Percentiles rank a stretch among this genome's conserved stretches.
Evolutionary conservation across 352 stramenopile species (phyloP).

Genomic region (Phytophthora cactorum): DNA sequence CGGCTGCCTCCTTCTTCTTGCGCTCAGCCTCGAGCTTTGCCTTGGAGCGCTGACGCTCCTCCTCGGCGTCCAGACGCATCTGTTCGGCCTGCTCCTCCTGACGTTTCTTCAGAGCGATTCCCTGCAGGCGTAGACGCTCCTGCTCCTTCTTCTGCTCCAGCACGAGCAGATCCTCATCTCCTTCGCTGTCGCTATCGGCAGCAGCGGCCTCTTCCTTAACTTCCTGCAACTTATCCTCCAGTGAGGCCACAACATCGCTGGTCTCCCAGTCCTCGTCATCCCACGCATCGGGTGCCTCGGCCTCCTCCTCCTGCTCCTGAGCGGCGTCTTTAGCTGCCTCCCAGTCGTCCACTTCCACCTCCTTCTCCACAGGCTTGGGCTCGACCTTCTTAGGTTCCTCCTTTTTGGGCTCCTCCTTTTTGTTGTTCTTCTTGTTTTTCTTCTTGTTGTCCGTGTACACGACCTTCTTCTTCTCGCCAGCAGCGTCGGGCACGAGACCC

Average conservation of each 20-base stretch:
- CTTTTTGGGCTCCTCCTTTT: conserved; percentile 36
- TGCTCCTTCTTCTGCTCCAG: conserved; percentile 95
- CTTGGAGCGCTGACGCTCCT: conserved; percentile 82
- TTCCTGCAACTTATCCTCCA: conserved; percentile 81
- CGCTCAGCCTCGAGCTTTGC: conserved; percentile 83
- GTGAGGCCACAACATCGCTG: conserved; percentile 74
- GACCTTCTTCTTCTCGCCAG: conserved; percentile 88
- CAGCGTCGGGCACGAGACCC: conserved; percentile 79
- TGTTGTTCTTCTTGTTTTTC: conserved; percentile 65
- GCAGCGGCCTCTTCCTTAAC: conserved; percentile 48
- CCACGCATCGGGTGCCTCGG: conserved; percentile 78
- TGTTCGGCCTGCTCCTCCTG: conserved; percentile 88
- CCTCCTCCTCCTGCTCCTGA: conserved; percentile 51
- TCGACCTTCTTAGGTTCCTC: conserved; percentile 45
- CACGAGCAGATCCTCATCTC: conserved; percentile 95
- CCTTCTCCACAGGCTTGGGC: conserved; percentile 39
- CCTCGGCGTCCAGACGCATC: conserved; percentile 63
- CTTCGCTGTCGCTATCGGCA: conserved; percentile 63
- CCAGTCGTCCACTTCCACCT: conserved; percentile 78
- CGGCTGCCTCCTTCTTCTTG: conserved; percentile 81
- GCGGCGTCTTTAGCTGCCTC: conserved; percentile 58
- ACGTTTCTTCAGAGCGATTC: conserved; percentile 95
- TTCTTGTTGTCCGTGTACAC: conserved; percentile 94
- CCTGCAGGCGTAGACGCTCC: conserved; percentile 90
- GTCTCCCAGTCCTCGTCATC: conserved; percentile 88